Evolutionary conservation across 495 filamentous ascomycete genomes (phyloP).

Genomic region (Hypoxylon fuscum): DNA sequence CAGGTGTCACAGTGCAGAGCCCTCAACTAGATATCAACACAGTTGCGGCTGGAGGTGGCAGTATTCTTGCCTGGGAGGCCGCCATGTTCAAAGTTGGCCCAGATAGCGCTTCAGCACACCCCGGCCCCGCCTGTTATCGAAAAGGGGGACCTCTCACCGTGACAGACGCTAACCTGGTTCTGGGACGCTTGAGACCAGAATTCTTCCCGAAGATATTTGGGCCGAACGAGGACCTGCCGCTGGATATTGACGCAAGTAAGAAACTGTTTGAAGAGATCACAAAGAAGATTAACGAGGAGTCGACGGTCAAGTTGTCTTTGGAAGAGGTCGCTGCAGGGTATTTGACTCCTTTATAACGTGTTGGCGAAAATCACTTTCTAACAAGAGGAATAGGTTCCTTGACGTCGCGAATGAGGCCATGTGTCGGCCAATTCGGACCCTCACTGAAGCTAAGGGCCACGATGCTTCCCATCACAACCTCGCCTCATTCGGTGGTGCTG

Average conservation of each 20-base stretch:
- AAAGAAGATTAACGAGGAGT: constrained; percentile 74
- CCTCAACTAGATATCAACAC: constrained; percentile 99
- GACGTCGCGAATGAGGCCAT: constrained; percentile 94
- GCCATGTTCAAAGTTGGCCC: neutral
- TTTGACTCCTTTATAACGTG: neutral
- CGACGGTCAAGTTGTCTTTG: constrained; percentile 72
- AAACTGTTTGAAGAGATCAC: constrained; percentile 81
- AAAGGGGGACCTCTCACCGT: constrained; percentile 52
- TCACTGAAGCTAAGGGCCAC: constrained; percentile 94
- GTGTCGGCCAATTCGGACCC: constrained; percentile 88
- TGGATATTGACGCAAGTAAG: constrained; percentile 81
- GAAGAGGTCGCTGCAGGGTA: constrained; percentile 77
- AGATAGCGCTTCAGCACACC: constrained; percentile 34
- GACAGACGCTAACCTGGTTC: constrained; percentile 54
- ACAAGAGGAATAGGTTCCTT: constrained; percentile 67
- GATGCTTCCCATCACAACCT: constrained; percentile 90
- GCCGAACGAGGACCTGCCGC: constrained; percentile 73
- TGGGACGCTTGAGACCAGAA: constrained; percentile 77
- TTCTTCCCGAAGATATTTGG: constrained; percentile 99
- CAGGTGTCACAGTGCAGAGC: constrained; percentile 92
- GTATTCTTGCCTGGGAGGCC: constrained; percentile 34
- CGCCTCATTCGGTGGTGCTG: constrained; percentile 93
- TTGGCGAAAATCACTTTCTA: neutral
- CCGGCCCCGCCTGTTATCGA: constrained; percentile 50
- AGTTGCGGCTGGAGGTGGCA: constrained; percentile 56